Percentiles rank a stretch among this genome's conserved stretches.
Conservation (phyloP, 164 flowering plant genomes). For the Santalum album region DNA sequence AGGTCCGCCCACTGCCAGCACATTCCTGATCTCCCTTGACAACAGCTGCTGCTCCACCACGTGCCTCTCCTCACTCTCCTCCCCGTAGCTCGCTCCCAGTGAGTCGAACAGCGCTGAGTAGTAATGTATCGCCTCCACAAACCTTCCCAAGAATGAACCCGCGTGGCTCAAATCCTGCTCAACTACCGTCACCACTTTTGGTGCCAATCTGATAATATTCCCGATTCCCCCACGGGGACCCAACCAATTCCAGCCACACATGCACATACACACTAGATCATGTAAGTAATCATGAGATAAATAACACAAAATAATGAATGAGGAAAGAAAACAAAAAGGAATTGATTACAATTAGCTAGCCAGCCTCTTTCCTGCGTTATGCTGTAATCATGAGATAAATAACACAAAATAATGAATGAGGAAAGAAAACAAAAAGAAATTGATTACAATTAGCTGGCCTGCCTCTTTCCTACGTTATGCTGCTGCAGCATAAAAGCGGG, state of each 20-base stretch:
- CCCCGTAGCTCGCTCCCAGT: conserved; percentile 86
- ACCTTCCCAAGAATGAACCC: conserved; percentile 78
- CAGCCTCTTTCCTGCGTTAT: no score
- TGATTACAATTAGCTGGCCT: no score
- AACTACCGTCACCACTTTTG: conserved; percentile 94
- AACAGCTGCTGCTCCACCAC: conserved; percentile 90
- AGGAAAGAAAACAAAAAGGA: no score
- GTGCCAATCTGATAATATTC: conserved; percentile 61
- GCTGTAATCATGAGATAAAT: no score
- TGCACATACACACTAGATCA: no score
- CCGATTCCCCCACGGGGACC: background rate
- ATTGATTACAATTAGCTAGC: no score
- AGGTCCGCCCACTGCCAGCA: conserved; percentile 76
- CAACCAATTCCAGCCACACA: background rate
- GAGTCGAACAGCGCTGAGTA: conserved; percentile 97
- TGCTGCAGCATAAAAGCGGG: no score
- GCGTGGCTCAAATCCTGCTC: conserved; percentile 94
- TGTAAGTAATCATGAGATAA: no score
- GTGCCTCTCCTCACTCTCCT: conserved; percentile 93
- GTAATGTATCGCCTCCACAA: conserved; percentile 96
- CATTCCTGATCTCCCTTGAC: conserved; percentile 70
- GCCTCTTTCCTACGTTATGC: no score
- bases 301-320: no score
- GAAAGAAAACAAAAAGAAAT: no score
- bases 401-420: no score